Percentiles rank a stretch among this genome's conserved stretches.
Conservation (phyloP, 1,284 basidiomycete genomes). For the Microbotryomycetes sp. region DNA sequence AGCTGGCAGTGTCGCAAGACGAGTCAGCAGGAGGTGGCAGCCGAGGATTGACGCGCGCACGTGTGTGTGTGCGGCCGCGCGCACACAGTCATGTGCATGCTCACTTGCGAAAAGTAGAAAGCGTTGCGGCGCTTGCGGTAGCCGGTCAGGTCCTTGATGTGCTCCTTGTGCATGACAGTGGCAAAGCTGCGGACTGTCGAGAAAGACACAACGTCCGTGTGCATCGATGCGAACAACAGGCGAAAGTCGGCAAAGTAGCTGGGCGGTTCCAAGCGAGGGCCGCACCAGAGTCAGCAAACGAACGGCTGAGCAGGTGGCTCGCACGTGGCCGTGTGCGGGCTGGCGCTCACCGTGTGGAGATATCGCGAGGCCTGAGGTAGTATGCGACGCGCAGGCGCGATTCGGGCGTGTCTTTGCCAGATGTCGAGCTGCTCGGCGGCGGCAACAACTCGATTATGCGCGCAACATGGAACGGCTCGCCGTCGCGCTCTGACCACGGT, state of each 20-base stretch:
- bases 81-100: not conserved
- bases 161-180: constrained; percentile 32
- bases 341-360: constrained; percentile 25
- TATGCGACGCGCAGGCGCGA: constrained; percentile 30
- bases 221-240: constrained; percentile 34
- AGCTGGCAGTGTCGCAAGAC: constrained; percentile 17
- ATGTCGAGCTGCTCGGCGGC: not conserved
- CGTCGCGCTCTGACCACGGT: constrained; percentile 32
- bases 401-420: not conserved
- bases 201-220: constrained; percentile 28
- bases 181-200: constrained; percentile 27
- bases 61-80: not conserved
- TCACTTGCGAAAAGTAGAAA: constrained; percentile 35
- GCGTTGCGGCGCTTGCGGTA: constrained; percentile 28
- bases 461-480: constrained; percentile 33
- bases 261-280: too few species aligned
- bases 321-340: too few species aligned
- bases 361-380: constrained; percentile 35
- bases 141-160: constrained; percentile 26
- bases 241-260: constrained; percentile 31
- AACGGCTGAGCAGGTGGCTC: too few species aligned
- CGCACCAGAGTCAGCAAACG: too few species aligned
- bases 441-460: constrained; percentile 30
- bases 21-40: too few species aligned
- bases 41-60: not conserved